phyloP scores from a whole-genome alignment of 768 basidiomycete species.

The Leccinum longicurvipes region DNA sequence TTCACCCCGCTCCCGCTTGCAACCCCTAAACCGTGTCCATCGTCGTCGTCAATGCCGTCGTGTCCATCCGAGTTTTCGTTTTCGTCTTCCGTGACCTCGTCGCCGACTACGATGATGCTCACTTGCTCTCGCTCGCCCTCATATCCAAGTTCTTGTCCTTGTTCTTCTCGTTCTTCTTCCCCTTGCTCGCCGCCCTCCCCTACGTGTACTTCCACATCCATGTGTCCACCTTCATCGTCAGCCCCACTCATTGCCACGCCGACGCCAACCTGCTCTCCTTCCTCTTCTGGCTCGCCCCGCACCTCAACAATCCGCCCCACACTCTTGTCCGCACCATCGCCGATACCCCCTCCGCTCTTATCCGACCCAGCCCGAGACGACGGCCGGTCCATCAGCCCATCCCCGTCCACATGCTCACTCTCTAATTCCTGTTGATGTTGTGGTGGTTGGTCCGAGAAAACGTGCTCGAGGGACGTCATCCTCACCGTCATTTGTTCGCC shows the following conservation, averaged over 20 bases:
- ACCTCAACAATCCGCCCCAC: not conserved
- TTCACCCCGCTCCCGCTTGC: not conserved
- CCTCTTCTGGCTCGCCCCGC: not conserved
- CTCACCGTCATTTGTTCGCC: not conserved
- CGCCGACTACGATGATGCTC: not conserved
- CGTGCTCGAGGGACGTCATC: conserved; percentile 29
- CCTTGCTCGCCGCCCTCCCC: no score
- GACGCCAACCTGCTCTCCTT: conserved; percentile 2
- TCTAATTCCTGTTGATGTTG: not conserved
- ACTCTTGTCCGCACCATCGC: not conserved
- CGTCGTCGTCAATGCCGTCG: no score
- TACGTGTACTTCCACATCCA: not conserved
- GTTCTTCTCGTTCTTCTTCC: not conserved
- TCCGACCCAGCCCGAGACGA: not conserved
- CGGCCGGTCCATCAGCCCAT: conserved; percentile 1
- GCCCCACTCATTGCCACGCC: conserved; percentile 14
- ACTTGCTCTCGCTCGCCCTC: not conserved
- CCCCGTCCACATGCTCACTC: not conserved
- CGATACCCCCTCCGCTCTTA: not conserved
- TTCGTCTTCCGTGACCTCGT: not conserved
- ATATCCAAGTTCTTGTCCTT: not conserved
- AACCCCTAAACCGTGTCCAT: not conserved
- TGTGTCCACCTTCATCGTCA: conserved; percentile 7
- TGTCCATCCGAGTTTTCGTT: not conserved
- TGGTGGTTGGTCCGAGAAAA: conserved; percentile 12